Evolutionary conservation across 129 eudicot genomes (phyloP).

Genomic region (Deinandra increscens): DNA sequence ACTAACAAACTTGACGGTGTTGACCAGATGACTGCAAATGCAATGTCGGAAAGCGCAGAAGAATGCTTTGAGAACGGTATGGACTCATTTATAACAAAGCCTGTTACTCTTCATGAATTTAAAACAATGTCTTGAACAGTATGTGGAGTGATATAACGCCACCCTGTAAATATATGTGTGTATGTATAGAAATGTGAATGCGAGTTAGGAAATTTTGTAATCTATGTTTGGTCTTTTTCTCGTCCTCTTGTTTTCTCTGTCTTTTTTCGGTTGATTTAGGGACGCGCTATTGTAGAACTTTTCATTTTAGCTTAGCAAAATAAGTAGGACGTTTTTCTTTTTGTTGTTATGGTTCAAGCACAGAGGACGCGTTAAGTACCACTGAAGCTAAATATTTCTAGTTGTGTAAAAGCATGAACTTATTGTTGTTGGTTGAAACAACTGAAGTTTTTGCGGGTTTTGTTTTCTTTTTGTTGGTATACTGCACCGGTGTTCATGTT

Average conservation of each 20-base stretch:
- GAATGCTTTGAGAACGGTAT: conserved; percentile 90
- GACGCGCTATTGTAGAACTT: not conserved
- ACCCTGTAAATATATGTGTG: conserved; percentile 41
- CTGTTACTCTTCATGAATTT: conserved; percentile 71
- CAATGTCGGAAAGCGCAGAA: conserved; percentile 93
- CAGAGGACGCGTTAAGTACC: conserved; percentile 29
- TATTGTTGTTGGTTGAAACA: conserved; percentile 10
- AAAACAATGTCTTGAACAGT: conserved; percentile 71
- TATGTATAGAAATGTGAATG: conserved; percentile 62
- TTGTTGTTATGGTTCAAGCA: conserved; percentile 9
- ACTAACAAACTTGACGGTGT: conserved; percentile 30
- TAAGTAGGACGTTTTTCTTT: conserved; percentile 14
- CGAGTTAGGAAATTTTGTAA: conserved; percentile 88
- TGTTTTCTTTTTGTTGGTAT: not conserved
- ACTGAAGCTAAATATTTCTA: conserved; percentile 2
- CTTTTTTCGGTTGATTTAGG: conserved; percentile 10
- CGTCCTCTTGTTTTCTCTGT: conserved; percentile 28
- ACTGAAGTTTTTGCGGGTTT: not conserved
- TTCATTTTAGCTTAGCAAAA: conserved; percentile 24
- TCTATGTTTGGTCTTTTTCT: conserved; percentile 43
- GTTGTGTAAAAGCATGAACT: conserved; percentile 17
- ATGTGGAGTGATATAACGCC: conserved; percentile 37
- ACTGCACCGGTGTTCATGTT: not conserved
- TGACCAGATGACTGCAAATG: conserved; percentile 93
- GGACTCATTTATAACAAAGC: conserved; percentile 94